These are phyloP conservation scores for Pyrenochaeta sp. DNA, from an alignment of 2,329 filamentous ascomycete genomes.

Conservation along the genomic window DNA sequence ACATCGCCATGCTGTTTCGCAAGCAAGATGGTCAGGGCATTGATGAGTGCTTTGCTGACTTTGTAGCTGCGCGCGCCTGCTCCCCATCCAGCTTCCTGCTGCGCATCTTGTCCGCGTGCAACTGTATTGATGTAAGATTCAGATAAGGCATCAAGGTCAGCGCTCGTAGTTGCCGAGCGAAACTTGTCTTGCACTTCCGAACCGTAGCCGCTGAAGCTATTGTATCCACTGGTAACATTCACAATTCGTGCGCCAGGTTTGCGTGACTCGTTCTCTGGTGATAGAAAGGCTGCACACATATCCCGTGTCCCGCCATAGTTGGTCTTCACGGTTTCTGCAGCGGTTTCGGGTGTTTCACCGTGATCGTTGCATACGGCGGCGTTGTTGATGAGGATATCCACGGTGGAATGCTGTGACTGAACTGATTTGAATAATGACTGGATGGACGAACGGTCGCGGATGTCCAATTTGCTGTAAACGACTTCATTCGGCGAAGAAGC, in stretches of 20 bases:
- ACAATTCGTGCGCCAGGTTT: constrained; percentile 21
- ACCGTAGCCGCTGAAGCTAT: constrained; percentile 15
- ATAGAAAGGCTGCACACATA: constrained; percentile 22
- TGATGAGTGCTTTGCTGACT: constrained; percentile 31
- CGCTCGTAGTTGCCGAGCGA: neutral
- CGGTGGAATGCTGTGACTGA: constrained; percentile 5
- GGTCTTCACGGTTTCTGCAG: constrained; percentile 14
- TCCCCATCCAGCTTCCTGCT: constrained; percentile 13
- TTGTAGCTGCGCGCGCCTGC: constrained; percentile 24
- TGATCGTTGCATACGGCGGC: constrained; percentile 28
- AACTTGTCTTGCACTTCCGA: constrained; percentile 1
- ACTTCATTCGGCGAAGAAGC: constrained; percentile 12
- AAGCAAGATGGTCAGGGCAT: constrained; percentile 22
- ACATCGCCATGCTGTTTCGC: constrained; percentile 12
- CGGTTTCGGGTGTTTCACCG: constrained; percentile 13
- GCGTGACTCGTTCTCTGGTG: constrained; percentile 5
- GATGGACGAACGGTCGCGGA: constrained; percentile 20
- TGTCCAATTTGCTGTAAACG: constrained; percentile 22
- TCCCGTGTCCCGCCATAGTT: constrained; percentile 28
- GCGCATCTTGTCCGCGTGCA: neutral
- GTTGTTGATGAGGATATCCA: constrained; percentile 32
- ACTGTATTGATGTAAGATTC: constrained; percentile 6
- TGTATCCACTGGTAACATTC: constrained; percentile 20
- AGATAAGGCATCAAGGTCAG: constrained; percentile 11
- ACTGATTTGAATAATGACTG: constrained; percentile 13